Evolutionary conservation across 495 filamentous ascomycete species (phyloP), one percentile per base, ranked within the genome.

Genomic region (Aspergillus baeticus): DNA sequence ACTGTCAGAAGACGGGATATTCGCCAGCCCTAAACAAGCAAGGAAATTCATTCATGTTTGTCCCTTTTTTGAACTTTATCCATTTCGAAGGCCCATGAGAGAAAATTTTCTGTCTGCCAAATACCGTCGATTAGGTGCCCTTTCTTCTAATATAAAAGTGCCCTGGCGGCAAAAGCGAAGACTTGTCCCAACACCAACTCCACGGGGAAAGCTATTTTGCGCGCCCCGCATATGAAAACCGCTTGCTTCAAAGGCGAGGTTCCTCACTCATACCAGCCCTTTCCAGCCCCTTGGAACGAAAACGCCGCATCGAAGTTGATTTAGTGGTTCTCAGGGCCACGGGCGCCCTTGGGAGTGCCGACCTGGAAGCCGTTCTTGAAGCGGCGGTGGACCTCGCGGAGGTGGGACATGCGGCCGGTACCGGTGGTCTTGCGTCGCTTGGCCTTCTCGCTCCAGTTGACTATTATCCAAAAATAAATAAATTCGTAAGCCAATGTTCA

Each of bases 351-450:
- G 67, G 91, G 93, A 62, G 79, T 76, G 64, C 94, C 94, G 55
- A 81, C 86, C 80, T 88, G 92, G 87, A 98, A 98, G 62, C 91
- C 92, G 80, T 98, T 98, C 80, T 86, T 89, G 84, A 96, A 96
- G 73, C 83, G 84, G 70, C 93, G 87, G 66, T 93, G 81, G 69
- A 98, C 85, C 64, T 81, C 84, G 81, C 92, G 93, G 74, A 98
- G 84, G 81, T 91, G 87, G 57, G 90, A 81, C 88, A 92, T 91
- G 67, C 94, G 86, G 75, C 94, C 94, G 71, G 90, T 90, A 64
- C 94, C 94, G 68, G 90, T 94, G 69, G 92, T 96, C 93, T 96
- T 98, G 88, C 94, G 92, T 77, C 94, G 81, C 89, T 96, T 98
- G 67, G 92, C 95, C 85, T 98, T 98, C 86, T 96, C 91, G 78